Evolutionary conservation across 192 early-diverging fungal genomes (phyloP), one percentile per base, ranked within the genome.

Genomic region (Coemansia interrupta): DNA sequence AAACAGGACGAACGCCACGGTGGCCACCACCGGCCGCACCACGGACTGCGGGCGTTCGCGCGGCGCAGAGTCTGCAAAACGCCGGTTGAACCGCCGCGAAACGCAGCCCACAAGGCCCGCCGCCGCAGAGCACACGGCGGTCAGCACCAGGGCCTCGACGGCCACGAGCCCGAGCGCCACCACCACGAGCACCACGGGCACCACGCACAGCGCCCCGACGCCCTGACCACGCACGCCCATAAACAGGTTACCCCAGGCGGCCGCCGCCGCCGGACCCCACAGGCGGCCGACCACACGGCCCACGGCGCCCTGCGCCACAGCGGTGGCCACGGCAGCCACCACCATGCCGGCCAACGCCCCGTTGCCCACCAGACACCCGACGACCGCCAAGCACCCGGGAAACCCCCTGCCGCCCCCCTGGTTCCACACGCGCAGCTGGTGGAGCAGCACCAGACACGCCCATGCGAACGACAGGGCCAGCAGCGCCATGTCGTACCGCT

Each of bases 401-500:
- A 72, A 78, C 51, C 26, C 18, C 0, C 61, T 26, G n/a, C 36
- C 2, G 10, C 32, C 14, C 1, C 26, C 29, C 36, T 22, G 48
- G 29, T 68, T 67, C 75, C 75, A 78, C 36, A 48, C 18, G 10
- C 58, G 61, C 47, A 80, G 44, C 61, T 80, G 77, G 29, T 70
- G 56, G n/a, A 68, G 55, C 20, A 88, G 29, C 5, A 84, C 66
- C 54, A 89, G 47, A 4, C 86, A 63, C 0, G 85, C 82, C 53
- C 85, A 85, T 7, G 88, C 72, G 58, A 85, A 88, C 15, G 86
- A 78, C 58, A 89, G 78, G 3, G 84, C 83, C n/a, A 85, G 54
- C 17, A 88, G 53, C n/a, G 84, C 81, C 55, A 87, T 87, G 20
- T 87, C 84, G 43, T 88, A 85, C 29, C 90, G 81, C 62, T 88